These are phyloP conservation scores for Lasiodiplodia sp. DNA, from an alignment of 2,329 filamentous ascomycete genomes.

Conservation along the genomic window DNA sequence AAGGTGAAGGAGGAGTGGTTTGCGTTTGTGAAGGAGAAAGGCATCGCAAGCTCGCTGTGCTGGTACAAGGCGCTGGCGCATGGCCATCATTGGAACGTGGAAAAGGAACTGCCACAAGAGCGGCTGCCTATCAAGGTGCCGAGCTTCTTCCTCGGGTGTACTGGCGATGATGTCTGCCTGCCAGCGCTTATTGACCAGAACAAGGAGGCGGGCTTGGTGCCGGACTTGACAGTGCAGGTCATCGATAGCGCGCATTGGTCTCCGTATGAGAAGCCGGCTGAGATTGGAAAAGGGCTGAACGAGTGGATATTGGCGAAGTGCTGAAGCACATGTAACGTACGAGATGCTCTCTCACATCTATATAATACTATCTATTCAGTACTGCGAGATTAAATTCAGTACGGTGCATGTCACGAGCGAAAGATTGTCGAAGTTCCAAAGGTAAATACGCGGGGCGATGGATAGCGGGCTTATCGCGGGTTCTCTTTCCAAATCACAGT, in stretches of 20 bases:
- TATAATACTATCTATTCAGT: too few species aligned
- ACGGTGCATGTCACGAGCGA: too few species aligned
- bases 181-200: slow-evolving; percentile 41
- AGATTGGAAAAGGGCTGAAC: slow-evolving; percentile 36
- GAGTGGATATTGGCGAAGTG: slow-evolving; percentile 35
- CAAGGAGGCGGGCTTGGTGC: slow-evolving; percentile 40
- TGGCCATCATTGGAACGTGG: slow-evolving; percentile 40
- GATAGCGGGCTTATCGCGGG: too few species aligned
- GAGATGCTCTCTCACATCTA: too few species aligned
- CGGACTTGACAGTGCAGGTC: slow-evolving; percentile 43
- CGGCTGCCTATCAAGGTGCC: slow-evolving; percentile 45
- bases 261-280: slow-evolving; percentile 45
- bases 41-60: slow-evolving; percentile 46
- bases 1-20: slow-evolving; percentile 46
- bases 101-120: slow-evolving; percentile 37
- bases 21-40: slow-evolving; percentile 42
- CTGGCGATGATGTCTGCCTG: slow-evolving; percentile 45
- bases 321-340: not conserved
- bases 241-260: slow-evolving; percentile 48
- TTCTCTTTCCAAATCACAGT: too few species aligned
- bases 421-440: too few species aligned
- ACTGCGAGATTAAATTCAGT: too few species aligned
- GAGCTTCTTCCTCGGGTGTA: slow-evolving; percentile 45
- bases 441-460: too few species aligned
- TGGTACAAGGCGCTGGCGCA: slow-evolving; percentile 46